phyloP scores from a whole-genome alignment of 2,329 filamentous ascomycete genomes.

The Scedosporium apiospermum region DNA sequence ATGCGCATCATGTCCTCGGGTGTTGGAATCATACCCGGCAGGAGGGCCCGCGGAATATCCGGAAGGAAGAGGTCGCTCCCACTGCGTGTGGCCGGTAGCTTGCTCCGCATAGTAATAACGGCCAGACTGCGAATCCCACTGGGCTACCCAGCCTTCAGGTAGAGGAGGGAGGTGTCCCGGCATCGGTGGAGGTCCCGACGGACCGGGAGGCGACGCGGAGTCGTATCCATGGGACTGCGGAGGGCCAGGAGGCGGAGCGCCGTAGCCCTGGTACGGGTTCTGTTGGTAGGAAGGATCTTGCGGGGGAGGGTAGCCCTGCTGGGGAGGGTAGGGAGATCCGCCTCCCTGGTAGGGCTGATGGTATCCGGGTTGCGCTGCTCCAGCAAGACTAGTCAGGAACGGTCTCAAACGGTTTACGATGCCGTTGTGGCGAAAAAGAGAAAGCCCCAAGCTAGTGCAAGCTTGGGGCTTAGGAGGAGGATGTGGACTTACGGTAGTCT shows the following conservation, averaged over 20 bases:
- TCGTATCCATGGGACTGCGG: slow-evolving; percentile 13
- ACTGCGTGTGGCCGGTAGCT: slow-evolving; percentile 51
- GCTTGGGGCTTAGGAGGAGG: background rate
- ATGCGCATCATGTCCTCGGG: background rate
- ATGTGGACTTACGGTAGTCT: slow-evolving; percentile 12
- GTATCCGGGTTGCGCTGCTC: slow-evolving; percentile 2
- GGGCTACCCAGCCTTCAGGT: slow-evolving; percentile 50
- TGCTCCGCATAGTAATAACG: slow-evolving; percentile 58
- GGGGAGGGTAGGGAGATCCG: slow-evolving; percentile 4
- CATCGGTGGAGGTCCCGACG: slow-evolving; percentile 14
- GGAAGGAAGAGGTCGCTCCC: slow-evolving; percentile 42
- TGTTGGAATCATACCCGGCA: slow-evolving; percentile 7
- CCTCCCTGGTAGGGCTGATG: slow-evolving; percentile 10
- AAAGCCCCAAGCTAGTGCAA: background rate
- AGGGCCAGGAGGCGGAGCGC: slow-evolving; percentile 11
- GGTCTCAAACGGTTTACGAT: too few relatives aligned
- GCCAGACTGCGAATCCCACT: slow-evolving; percentile 52
- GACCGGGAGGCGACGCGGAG: background rate
- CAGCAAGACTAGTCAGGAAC: background rate
- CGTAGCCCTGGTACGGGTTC: slow-evolving; percentile 4
- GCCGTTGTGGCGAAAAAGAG: background rate
- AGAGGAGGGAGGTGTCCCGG: slow-evolving; percentile 34
- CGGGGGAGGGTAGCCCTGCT: slow-evolving; percentile 1
- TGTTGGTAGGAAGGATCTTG: background rate
- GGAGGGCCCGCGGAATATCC: background rate